Conservation (phyloP, 805 yeast species). For the Candida mattraensis region DNA sequence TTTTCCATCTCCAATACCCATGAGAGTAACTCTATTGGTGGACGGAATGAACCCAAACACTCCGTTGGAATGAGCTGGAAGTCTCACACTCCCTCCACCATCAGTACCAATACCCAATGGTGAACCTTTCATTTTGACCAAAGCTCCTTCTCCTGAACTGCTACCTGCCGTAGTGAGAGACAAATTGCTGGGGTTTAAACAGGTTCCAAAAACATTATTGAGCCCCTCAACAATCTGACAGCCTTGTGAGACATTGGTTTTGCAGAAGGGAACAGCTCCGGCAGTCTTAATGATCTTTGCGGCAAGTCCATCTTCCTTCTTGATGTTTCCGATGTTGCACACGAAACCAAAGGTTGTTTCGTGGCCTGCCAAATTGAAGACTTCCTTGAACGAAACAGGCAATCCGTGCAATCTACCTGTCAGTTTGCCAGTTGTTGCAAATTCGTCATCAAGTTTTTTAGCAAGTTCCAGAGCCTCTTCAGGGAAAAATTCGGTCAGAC, state of each 20-base stretch:
- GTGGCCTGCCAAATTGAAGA: slow-evolving; percentile 39
- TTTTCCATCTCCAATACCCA: slow-evolving; percentile 34
- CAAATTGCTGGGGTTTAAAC: slow-evolving; percentile 51
- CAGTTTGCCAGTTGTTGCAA: slow-evolving; percentile 12
- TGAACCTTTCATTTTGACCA: slow-evolving; percentile 53
- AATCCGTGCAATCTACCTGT: slow-evolving; percentile 29
- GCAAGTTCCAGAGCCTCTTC: slow-evolving; percentile 26
- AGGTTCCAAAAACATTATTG: slow-evolving; percentile 50
- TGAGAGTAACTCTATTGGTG: slow-evolving; percentile 32
- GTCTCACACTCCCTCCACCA: slow-evolving; percentile 61
- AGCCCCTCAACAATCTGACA: slow-evolving; percentile 57
- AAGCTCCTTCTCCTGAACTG: slow-evolving; percentile 62
- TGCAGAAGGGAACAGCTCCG: slow-evolving; percentile 44
- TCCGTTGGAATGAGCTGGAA: slow-evolving; percentile 56
- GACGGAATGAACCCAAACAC: slow-evolving; percentile 55
- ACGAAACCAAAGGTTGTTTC: slow-evolving; percentile 23
- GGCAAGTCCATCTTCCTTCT: slow-evolving; percentile 21
- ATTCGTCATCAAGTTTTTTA: slow-evolving; percentile 18
- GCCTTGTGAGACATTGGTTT: slow-evolving; percentile 54
- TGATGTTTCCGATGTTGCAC: slow-evolving; percentile 11
- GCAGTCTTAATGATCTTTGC: slow-evolving; percentile 13
- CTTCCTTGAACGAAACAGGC: slow-evolving; percentile 56
- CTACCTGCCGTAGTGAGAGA: slow-evolving; percentile 58
- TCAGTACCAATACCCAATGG: slow-evolving; percentile 61
- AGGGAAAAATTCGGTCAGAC: slow-evolving; percentile 26